Evolutionary conservation across 768 basidiomycete genomes (phyloP).

Genomic region (Leucosporidium creatinivorum): DNA sequence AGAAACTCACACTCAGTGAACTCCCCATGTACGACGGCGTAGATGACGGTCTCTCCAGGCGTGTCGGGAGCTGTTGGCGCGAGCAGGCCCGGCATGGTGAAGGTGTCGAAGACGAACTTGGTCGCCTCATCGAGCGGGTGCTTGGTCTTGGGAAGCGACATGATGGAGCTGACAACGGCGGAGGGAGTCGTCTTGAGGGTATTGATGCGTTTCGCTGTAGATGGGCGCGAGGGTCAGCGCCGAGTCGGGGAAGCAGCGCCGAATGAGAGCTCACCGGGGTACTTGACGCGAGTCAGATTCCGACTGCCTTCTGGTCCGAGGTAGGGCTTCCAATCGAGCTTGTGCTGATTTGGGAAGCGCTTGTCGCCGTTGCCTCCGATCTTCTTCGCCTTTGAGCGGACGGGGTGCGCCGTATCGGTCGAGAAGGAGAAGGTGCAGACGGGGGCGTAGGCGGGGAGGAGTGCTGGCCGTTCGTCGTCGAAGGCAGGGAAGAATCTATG

Average conservation of each 20-base stretch:
- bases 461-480: constrained; percentile 62
- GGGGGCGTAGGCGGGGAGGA: constrained; percentile 69
- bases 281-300: constrained; percentile 50
- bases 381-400: constrained; percentile 64
- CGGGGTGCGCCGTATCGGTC: constrained; percentile 73
- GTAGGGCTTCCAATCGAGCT: constrained; percentile 66
- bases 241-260: not conserved
- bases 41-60: constrained; percentile 47
- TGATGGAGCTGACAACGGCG: constrained; percentile 55
- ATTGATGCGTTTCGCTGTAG: constrained; percentile 36
- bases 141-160: constrained; percentile 62
- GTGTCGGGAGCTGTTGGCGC: constrained; percentile 46
- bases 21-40: constrained; percentile 77
- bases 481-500: constrained; percentile 59
- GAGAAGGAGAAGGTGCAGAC: constrained; percentile 86
- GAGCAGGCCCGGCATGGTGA: constrained; percentile 46
- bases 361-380: constrained; percentile 41
- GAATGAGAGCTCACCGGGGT: constrained; percentile 20
- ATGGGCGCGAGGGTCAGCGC: constrained; percentile 9
- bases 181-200: constrained; percentile 68
- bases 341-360: constrained; percentile 68
- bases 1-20: constrained; percentile 71
- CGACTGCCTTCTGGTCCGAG: constrained; percentile 55
- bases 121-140: constrained; percentile 74
- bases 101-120: constrained; percentile 81